These are phyloP conservation scores for Sporobolomyces roseus DNA, from an alignment of 768 basidiomycete species.

Conservation along the genomic window DNA sequence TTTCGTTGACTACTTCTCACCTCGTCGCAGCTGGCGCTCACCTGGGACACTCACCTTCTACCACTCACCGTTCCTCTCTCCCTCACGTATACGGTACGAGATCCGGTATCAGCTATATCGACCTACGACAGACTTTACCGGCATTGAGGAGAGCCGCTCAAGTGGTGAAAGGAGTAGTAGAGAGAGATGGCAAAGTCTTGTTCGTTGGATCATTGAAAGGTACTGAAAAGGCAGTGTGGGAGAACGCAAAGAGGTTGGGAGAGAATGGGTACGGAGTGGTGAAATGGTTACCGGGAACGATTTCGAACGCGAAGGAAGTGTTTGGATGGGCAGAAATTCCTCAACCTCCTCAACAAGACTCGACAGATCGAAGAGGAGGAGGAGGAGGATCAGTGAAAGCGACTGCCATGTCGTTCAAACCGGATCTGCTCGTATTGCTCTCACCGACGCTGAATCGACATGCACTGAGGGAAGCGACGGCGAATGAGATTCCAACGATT, in stretches of 20 bases:
- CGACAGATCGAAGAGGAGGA: background rate
- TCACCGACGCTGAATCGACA: constrained; percentile 75
- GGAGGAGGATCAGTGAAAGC: constrained; percentile 42
- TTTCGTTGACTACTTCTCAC: constrained; percentile 74
- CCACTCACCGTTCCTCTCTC: constrained; percentile 83
- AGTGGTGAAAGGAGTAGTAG: constrained; percentile 74
- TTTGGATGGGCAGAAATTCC: constrained; percentile 55
- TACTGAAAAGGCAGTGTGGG: constrained; percentile 56
- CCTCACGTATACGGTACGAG: constrained; percentile 91
- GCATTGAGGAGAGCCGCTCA: constrained; percentile 84
- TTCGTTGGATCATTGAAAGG: constrained; percentile 64
- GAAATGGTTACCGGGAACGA: constrained; percentile 87
- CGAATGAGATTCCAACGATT: constrained; percentile 84
- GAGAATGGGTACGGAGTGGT: constrained; percentile 77
- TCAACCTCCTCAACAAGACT: background rate
- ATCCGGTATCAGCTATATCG: constrained; percentile 76
- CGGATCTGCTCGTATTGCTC: constrained; percentile 85
- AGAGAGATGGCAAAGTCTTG: constrained; percentile 74
- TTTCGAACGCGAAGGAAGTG: constrained; percentile 77
- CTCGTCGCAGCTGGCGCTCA: constrained; percentile 90
- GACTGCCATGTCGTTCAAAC: constrained; percentile 58
- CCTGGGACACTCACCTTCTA: constrained; percentile 73
- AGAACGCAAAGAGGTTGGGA: constrained; percentile 70
- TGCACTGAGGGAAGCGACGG: constrained; percentile 86
- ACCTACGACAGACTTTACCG: constrained; percentile 88